Conservation (phyloP, 73 alveolate species). For the Blepharisma stoltei region DNA sequence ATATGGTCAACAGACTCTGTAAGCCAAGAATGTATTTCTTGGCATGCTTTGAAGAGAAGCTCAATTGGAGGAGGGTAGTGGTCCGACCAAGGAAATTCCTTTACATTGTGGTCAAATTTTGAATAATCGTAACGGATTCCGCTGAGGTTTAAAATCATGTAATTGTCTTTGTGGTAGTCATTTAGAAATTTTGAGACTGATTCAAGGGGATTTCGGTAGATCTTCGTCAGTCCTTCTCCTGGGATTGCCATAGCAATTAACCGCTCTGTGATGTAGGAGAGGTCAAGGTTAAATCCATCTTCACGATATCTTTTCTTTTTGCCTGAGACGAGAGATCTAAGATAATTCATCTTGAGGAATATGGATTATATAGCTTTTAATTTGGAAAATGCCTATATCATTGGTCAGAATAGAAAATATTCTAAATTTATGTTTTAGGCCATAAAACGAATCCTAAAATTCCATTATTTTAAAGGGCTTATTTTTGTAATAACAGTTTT, state of each 20-base stretch:
- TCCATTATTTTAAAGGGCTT: too few species aligned
- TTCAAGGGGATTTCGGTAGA: slow-evolving; percentile 69
- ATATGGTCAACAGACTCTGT: not conserved
- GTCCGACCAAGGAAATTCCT: not conserved
- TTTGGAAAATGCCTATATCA: too few species aligned
- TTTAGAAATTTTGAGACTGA: slow-evolving; percentile 4
- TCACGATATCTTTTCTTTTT: slow-evolving; percentile 77
- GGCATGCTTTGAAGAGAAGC: not conserved
- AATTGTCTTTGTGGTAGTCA: not conserved
- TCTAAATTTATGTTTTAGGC: too few species aligned
- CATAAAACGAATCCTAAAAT: too few species aligned
- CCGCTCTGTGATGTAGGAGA: slow-evolving; percentile 69
- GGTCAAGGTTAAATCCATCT: slow-evolving; percentile 80
- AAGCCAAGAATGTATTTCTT: not conserved
- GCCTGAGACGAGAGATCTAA: slow-evolving; percentile 78
- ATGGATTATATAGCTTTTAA: too few species aligned
- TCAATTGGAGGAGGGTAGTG: slow-evolving; percentile 19
- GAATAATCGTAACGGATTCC: slow-evolving; percentile 26
- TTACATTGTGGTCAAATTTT: not conserved
- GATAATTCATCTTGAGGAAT: slow-evolving; percentile 40
- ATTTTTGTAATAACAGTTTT: too few species aligned
- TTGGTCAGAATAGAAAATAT: too few species aligned
- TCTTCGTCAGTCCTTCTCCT: slow-evolving; percentile 71
- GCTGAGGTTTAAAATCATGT: slow-evolving; percentile 1
- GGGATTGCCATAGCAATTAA: slow-evolving; percentile 84